Evolutionary conservation across 176 grass and related monocot genomes (phyloP).

Genomic region (Raddia guianensis): DNA sequence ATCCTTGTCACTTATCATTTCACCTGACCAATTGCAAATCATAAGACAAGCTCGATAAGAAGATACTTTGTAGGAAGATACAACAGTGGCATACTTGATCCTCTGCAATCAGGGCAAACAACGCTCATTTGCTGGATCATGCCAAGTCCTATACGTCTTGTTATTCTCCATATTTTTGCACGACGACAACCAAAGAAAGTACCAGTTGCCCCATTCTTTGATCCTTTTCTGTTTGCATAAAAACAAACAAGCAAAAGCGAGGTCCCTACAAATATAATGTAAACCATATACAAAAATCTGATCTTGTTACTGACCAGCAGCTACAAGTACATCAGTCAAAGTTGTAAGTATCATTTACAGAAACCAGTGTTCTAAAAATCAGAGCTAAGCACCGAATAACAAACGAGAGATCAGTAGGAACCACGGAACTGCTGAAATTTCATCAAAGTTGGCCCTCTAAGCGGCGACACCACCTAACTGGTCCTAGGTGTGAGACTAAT

Average conservation of each 20-base stretch:
- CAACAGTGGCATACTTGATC: conserved; percentile 56
- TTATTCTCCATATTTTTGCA: conserved; percentile 77
- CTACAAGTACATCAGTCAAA: conserved; percentile 21
- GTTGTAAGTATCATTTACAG: background rate
- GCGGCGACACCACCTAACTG: too few relatives aligned
- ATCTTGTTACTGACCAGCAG: background rate
- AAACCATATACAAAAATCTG: background rate
- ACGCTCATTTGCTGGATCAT: conserved; percentile 99
- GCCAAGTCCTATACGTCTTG: conserved; percentile 81
- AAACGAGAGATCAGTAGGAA: too few relatives aligned
- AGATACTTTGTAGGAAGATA: conserved; percentile 25
- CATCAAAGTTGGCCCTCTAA: too few relatives aligned
- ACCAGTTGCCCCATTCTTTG: conserved; percentile 78
- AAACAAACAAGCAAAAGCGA: conserved; percentile 31
- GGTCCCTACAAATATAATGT: conserved; percentile 17
- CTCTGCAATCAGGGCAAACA: conserved; percentile 87
- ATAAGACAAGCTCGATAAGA: conserved; percentile 32
- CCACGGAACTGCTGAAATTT: too few relatives aligned
- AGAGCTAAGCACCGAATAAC: too few relatives aligned
- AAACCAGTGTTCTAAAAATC: too few relatives aligned
- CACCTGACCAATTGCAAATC: conserved; percentile 54
- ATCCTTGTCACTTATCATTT: conserved; percentile 92
- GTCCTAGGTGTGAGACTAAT: too few relatives aligned
- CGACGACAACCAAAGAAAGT: conserved; percentile 79
- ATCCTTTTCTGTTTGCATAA: conserved; percentile 72